A percentile compares a stretch with the other conserved stretches of the same genome.
Evolutionary conservation across 2,329 filamentous ascomycete genomes (phyloP).

Genomic region (Penicillium sp.): DNA sequence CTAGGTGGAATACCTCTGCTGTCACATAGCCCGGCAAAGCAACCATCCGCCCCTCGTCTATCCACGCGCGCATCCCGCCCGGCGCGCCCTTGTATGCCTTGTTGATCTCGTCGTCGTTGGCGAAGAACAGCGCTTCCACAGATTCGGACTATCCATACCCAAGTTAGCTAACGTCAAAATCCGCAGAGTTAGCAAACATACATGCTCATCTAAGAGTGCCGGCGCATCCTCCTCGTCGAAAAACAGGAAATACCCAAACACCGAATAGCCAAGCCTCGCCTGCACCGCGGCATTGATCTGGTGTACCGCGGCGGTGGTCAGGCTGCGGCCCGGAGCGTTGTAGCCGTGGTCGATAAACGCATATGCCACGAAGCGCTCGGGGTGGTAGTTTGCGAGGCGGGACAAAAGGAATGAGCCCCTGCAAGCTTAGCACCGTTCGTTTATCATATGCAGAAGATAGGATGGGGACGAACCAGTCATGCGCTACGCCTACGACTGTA

Average conservation of each 20-base stretch:
- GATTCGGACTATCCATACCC: conserved; percentile 18
- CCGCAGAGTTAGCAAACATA: conserved; percentile 11
- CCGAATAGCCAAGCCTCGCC: conserved; percentile 19
- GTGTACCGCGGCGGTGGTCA: conserved; percentile 20
- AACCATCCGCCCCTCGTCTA: conserved; percentile 17
- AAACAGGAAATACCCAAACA: conserved; percentile 23
- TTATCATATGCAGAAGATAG: not conserved
- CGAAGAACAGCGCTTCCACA: conserved; percentile 24
- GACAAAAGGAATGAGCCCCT: conserved; percentile 24
- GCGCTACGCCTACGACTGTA: conserved; percentile 20
- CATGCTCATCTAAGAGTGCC: conserved; percentile 21
- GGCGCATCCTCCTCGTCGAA: conserved; percentile 17
- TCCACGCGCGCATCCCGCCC: conserved; percentile 21
- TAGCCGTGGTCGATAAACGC: conserved; percentile 14
- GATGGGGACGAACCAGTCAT: conserved; percentile 17
- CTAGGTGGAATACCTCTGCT: conserved; percentile 15
- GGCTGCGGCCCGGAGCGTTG: conserved; percentile 14
- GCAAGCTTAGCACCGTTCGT: no score
- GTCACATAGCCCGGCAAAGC: conserved; percentile 19
- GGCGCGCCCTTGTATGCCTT: conserved; percentile 19
- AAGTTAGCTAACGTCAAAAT: not conserved
- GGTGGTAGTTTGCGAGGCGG: conserved; percentile 22
- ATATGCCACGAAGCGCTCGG: conserved; percentile 17
- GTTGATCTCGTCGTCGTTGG: conserved; percentile 19
- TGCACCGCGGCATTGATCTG: conserved; percentile 20